A percentile compares a stretch with the other conserved stretches of the same genome.
These are phyloP conservation scores for Pseudogymnoascus sp. DNA, from an alignment of 2,329 filamentous ascomycete genomes.

Conservation along the genomic window DNA sequence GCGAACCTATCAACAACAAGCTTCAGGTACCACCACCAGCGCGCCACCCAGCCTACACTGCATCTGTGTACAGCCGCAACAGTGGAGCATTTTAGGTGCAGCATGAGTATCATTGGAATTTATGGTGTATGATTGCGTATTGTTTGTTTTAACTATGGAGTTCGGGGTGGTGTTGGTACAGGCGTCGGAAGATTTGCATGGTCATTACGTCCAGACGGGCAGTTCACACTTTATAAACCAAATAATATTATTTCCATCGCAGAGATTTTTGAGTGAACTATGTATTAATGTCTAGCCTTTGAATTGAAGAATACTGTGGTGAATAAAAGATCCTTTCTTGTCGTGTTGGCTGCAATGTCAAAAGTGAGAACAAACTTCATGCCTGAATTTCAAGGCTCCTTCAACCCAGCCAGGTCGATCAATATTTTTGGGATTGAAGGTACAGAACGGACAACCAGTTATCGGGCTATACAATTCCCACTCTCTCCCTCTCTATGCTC, in stretches of 20 bases:
- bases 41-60: constrained; percentile 47
- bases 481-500: constrained; percentile 18
- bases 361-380: not conserved
- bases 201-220: not conserved
- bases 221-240: not conserved
- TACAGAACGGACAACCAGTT: not conserved
- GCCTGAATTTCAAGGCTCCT: not conserved
- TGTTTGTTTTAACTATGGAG: constrained; percentile 2
- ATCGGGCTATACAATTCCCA: not conserved
- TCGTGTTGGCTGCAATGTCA: not conserved
- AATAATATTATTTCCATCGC: not conserved
- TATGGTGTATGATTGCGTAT: not conserved
- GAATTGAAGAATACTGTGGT: not conserved
- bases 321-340: not conserved
- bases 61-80: constrained; percentile 26
- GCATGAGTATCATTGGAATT: not conserved
- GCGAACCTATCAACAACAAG: constrained; percentile 38
- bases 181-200: not conserved
- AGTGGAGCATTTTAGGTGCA: constrained; percentile 24
- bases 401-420: constrained; percentile 6
- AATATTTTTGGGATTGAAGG: not conserved
- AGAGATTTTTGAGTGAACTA: not conserved
- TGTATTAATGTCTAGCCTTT: not conserved
- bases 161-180: not conserved
- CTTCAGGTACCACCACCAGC: constrained; percentile 51